Evolutionary conservation across 495 filamentous ascomycete species (phyloP).

Genomic region (Hyaloscypha hepaticicola): DNA sequence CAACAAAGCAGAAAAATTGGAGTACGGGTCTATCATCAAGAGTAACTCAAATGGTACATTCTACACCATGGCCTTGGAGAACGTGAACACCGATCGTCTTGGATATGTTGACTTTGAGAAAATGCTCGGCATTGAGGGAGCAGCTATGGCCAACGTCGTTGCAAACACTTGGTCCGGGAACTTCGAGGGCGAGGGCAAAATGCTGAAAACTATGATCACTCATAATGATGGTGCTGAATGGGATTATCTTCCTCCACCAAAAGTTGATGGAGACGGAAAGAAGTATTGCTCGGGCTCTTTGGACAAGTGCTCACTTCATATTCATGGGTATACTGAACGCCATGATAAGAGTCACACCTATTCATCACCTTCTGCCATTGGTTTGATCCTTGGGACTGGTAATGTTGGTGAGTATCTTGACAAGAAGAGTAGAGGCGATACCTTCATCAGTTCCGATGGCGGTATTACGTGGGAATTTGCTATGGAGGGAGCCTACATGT

Average conservation of each 20-base stretch:
- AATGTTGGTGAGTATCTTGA: constrained; percentile 78
- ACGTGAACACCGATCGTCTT: constrained; percentile 69
- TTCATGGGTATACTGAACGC: constrained; percentile 94
- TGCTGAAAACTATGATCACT: constrained; percentile 82
- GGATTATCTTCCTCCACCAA: constrained; percentile 67
- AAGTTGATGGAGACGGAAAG: constrained; percentile 61
- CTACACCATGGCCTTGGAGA: constrained; percentile 76
- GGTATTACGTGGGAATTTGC: constrained; percentile 84
- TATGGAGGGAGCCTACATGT: constrained; percentile 83
- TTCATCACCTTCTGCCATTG: constrained; percentile 84
- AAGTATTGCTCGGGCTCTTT: constrained; percentile 62
- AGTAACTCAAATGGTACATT: constrained; percentile 97
- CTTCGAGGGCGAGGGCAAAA: constrained; percentile 67
- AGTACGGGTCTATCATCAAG: constrained; percentile 88
- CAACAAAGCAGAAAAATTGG: constrained; percentile 54
- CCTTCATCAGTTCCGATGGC: constrained; percentile 84
- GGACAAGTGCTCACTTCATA: constrained; percentile 77
- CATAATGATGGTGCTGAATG: constrained; percentile 95
- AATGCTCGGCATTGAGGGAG: constrained; percentile 86
- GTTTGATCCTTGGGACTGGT: constrained; percentile 86
- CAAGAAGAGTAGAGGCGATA: constrained; percentile 64
- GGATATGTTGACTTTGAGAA: constrained; percentile 97
- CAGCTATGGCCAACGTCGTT: constrained; percentile 83
- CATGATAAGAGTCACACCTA: constrained; percentile 74
- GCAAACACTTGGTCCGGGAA: constrained; percentile 62